Evolutionary conservation across 192 early-diverging fungal genomes (phyloP), one percentile per base, ranked within the genome.

Genomic region (Blastocladiella britannica): DNA sequence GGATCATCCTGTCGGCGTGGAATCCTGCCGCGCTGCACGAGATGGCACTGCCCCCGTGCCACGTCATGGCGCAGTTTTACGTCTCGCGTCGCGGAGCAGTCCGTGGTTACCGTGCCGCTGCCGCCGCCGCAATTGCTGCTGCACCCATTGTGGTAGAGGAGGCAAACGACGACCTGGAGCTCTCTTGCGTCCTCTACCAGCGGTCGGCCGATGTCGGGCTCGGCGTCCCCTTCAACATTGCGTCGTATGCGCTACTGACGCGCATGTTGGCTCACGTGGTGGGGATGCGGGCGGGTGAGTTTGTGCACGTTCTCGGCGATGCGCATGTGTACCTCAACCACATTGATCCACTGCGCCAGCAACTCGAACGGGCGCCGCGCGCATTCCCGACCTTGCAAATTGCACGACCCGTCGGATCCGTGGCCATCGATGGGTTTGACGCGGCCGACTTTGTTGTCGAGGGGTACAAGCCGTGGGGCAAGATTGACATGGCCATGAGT

Each of bases 221-320:
- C 25, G 94, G 94, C 22, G 90, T 98, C 0, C 94, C 94, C 1
- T 98, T 98, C 67, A 98, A 98, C 64, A 95, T 98, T 69, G 88
- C 94, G 4, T 90, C 87, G 25, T 98, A 98, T 63, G 85, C 93
- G 1, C 61, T 98, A 8, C 72, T 98, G 12, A 93, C 90, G 9
- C 71, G 82, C 52, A 75, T 98, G 69, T 77, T 98, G 57, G 91
- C 92, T 0, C 79, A 91, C 57, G 82, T 93, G 5, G 89, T 85
- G 2, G 86, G 84, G 5, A 63, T 86, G 28, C 68, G 77, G 31
- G 85, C 89, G 5, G 88, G 87, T 3, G 77, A 80, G 61, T 87
- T 98, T 63, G 79, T 93, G 24, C 88, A 95, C 60, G 83, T 82
- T 18, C 84, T 98, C 80, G 94, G 94, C 26, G 94, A 98, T 59